These are phyloP conservation scores for Polyporus tsugae DNA, from an alignment of 1,284 basidiomycete species.

Conservation along the genomic window DNA sequence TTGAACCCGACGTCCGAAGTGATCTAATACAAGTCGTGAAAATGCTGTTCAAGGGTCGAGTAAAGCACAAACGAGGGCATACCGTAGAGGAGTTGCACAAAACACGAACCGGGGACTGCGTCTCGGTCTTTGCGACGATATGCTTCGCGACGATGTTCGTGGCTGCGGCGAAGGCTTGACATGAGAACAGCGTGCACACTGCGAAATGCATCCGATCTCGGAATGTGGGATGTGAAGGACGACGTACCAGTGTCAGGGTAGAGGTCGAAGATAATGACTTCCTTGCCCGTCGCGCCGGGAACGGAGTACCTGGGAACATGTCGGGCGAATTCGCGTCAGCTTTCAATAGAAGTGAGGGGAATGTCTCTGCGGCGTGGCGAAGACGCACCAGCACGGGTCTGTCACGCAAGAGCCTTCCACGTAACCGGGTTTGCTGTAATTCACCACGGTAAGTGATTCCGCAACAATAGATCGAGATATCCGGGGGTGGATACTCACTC, in stretches of 20 bases:
- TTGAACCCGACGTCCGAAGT: conserved; percentile 61
- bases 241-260: conserved; percentile 58
- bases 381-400: conserved; percentile 61
- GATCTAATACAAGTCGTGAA: conserved; percentile 44
- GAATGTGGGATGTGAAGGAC: conserved; percentile 2
- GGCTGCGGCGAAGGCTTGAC: conserved; percentile 39
- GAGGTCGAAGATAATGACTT: conserved; percentile 65
- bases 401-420: conserved; percentile 65
- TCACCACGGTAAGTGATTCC: not conserved
- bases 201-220: not conserved
- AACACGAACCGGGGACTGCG: conserved; percentile 51
- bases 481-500: conserved; percentile 50
- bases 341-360: not conserved
- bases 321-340: not conserved
- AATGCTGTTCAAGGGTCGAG: not conserved
- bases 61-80: conserved; percentile 27
- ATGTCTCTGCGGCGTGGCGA: not conserved
- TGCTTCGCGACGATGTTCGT: conserved; percentile 58
- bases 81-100: conserved; percentile 65
- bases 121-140: conserved; percentile 55
- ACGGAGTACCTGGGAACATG: conserved; percentile 50
- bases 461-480: not conserved
- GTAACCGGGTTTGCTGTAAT: conserved; percentile 50
- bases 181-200: not conserved
- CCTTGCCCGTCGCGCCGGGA: conserved; percentile 60